Base-by-base conservation (phyloP, 2,329 filamentous ascomycete genomes). In the Calonectria hongkongensis region DNA sequence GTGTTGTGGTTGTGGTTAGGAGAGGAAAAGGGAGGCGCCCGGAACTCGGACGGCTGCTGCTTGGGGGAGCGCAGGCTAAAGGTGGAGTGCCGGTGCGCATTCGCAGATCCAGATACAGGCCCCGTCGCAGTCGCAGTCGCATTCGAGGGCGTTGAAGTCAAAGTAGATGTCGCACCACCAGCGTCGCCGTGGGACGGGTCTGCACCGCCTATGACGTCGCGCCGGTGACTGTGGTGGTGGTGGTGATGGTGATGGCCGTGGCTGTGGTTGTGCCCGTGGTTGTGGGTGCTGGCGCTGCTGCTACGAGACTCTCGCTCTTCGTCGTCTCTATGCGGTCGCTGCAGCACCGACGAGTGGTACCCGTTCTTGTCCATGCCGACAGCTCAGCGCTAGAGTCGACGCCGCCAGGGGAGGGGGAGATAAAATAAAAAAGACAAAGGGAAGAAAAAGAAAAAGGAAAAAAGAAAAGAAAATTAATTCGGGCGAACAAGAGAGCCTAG, bases 21-120 rank as follows among this genome's bases (percentile, higher is more conserved):
- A 74, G 79, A 77, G 58, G 80, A 73, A 76, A 80, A 82, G 74
- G 80, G 78, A 78, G 79, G 78, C 66, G 80, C 75, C 74, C 82
- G 82, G 66, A 84, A 86, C 75, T 87, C 85, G 75, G 84, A 73
- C 73, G 66, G 64, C 45, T 71, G 68, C 50, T 86, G 86, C 62
- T 87, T 86, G 74, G 87, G 87, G 72, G 88, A 89, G 80, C 87
- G 85, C 81, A 89, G 82, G 80, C 82, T 86, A 81, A 89, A 88
- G 82, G 81, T 81, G 72, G 86, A 84, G 79, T 85, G 86, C 75
- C 83, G 84, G 76, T 84, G 82, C 77, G 79, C 76, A 79, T 75
- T 78, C 80, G 81, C 75, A 71, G 68, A 66, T 65, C 68, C 70
- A 56, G 67, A 58, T 48, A 48, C 68, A 66, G 68, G 63, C 25